Base-by-base conservation (phyloP, 2,329 filamentous ascomycete genomes). In the Hysterium pulicare region DNA sequence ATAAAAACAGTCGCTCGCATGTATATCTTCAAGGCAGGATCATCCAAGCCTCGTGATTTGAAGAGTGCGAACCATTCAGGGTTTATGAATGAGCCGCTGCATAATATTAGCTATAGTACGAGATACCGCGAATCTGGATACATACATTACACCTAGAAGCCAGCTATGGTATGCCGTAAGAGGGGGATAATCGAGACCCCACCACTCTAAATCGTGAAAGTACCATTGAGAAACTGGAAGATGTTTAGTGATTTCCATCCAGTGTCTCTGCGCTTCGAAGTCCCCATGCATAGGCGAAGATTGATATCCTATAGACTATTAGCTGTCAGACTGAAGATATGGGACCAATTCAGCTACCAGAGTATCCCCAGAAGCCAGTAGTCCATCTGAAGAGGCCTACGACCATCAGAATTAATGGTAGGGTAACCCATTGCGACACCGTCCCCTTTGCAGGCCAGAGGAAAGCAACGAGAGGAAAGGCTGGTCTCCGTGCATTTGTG, bases 91-190 rank as follows among this genome's bases (percentile, higher is more conserved):
- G 81, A 77, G 38, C 93, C 93, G 55, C 79, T 82, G 48, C 7
- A 32, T 16, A 6, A 10, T 20, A 38, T 49, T 43, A 53, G 52
- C 42, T 44, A 35, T 16, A 41, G 40, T 11, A 24, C 38, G 17
- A 30, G n/a, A 28, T 28, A 20, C 26, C 28, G 31, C 15, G 11
- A 16, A 9, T n/a, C 22, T 8, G 17, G 17, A 30, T 8, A 63
- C 77, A 50, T 71, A 82, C 74, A 96, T 79, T 68, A 85, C 86
- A 49, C 93, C 93, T 47, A 94, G 72, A n/a, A 93, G 62, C 91
- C 90, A 97, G 73, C 90, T 96, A 69, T 98, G 93, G 70, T 98
- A 98, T 39, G 93, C 94, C 40, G 93, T 98, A 70, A 98, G 78
- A 40, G 93, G 93, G 43, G 93, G 93, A 66, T 98, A 98, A 70